Conservation (phyloP, 2,329 filamentous ascomycete genomes). For the Mariannaea elegans region DNA sequence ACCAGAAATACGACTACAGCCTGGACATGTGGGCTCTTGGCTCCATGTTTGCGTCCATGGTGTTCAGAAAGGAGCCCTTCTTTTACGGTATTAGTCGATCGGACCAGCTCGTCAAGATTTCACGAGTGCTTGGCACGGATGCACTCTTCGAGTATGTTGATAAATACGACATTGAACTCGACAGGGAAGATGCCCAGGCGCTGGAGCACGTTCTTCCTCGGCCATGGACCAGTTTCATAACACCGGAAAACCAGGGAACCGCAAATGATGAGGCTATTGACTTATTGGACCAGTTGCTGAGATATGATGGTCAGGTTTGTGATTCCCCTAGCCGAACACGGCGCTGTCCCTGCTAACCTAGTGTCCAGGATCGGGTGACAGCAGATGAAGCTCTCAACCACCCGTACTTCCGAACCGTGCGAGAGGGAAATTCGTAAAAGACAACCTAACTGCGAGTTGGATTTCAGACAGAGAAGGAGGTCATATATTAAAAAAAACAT, state of each 20-base stretch:
- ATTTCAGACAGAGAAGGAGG: no score
- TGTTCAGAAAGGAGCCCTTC: slow-evolving; percentile 98
- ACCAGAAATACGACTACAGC: slow-evolving; percentile 98
- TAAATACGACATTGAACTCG: slow-evolving; percentile 96
- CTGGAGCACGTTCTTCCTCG: slow-evolving; percentile 92
- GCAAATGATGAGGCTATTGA: slow-evolving; percentile 94
- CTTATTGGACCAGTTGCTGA: slow-evolving; percentile 92
- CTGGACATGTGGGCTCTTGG: slow-evolving; percentile 99
- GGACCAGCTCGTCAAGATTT: slow-evolving; percentile 96
- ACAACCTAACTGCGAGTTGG: no score
- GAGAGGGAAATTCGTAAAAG: slow-evolving; percentile 10
- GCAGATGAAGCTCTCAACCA: slow-evolving; percentile 9
- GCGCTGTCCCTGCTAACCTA: neutral
- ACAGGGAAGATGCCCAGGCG: slow-evolving; percentile 95
- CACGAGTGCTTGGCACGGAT: slow-evolving; percentile 95
- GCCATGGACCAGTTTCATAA: slow-evolving; percentile 88
- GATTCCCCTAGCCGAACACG: no score
- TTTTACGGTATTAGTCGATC: slow-evolving; percentile 98
- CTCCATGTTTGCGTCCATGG: slow-evolving; percentile 99
- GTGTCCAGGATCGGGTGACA: slow-evolving; percentile 8
- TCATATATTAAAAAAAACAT: no score
- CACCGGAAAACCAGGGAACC: slow-evolving; percentile 91
- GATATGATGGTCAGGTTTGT: slow-evolving; percentile 93
- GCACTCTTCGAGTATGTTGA: slow-evolving; percentile 96
- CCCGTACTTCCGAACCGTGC: slow-evolving; percentile 27